Conservation (phyloP, 169 alveolate species). For the Besnoitia besnoiti region DNA sequence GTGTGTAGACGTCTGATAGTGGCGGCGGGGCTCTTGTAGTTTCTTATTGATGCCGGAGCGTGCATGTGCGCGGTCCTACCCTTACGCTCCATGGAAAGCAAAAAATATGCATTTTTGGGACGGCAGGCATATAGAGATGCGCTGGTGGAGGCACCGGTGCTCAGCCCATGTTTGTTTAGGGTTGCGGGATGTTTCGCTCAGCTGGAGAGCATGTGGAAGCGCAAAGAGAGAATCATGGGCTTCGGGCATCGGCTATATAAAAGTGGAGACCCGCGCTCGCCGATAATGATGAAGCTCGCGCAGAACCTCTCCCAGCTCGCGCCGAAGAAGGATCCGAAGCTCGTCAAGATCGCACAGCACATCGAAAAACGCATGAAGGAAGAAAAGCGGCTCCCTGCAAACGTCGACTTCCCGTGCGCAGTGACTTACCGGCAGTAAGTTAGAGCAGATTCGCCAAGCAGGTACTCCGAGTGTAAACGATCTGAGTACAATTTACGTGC, state of each 20-base stretch:
- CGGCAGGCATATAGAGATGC: too few species aligned
- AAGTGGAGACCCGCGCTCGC: slow-evolving; percentile 86
- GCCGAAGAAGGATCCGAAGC: slow-evolving; percentile 31
- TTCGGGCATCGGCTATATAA: slow-evolving; percentile 88
- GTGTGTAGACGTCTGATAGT: too few species aligned
- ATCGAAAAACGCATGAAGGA: slow-evolving; percentile 75
- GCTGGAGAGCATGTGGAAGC: slow-evolving; percentile 72
- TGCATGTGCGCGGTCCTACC: too few species aligned
- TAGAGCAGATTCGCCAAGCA: background rate
- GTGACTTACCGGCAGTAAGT: background rate
- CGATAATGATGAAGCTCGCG: slow-evolving; percentile 72
- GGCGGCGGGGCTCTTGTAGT: too few species aligned
- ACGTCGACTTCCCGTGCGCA: slow-evolving; percentile 74
- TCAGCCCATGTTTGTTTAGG: background rate
- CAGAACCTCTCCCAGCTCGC: slow-evolving; percentile 38
- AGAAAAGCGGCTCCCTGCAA: slow-evolving; percentile 83
- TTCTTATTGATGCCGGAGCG: too few species aligned
- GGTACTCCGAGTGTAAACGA: too few species aligned
- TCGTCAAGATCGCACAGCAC: slow-evolving; percentile 74
- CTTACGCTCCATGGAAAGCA: too few species aligned
- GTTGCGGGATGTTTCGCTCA: background rate
- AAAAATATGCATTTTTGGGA: too few species aligned
- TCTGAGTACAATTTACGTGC: too few species aligned
- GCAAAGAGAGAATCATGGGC: slow-evolving; percentile 81
- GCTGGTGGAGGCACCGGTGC: background rate